phyloP scores from a whole-genome alignment of 2,329 filamentous ascomycete genomes.

The Fusarium coffeatum region DNA sequence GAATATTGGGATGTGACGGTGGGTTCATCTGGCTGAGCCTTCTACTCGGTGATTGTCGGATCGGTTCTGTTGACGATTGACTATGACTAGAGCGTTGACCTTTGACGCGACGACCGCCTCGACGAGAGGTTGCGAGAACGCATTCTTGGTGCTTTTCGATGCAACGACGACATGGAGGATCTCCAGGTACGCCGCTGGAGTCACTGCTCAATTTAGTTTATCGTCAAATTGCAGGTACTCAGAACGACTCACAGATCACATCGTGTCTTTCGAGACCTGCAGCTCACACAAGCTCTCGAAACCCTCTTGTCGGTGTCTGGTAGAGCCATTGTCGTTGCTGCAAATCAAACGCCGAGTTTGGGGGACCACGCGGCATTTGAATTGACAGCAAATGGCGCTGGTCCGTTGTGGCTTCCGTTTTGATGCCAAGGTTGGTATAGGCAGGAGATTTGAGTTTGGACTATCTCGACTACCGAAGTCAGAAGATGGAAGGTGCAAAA shows the following conservation, averaged over 20 bases:
- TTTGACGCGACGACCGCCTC: conserved; percentile 53
- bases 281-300: conserved; percentile 35
- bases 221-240: neutral
- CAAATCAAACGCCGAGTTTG: conserved; percentile 20
- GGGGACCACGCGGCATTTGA: conserved; percentile 20
- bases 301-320: conserved; percentile 32
- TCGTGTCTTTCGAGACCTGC: conserved; percentile 36
- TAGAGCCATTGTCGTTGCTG: conserved; percentile 6
- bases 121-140: conserved; percentile 54
- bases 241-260: conserved; percentile 31
- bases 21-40: conserved; percentile 2
- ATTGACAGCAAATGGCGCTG: neutral
- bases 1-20: neutral
- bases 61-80: neutral
- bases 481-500: neutral
- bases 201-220: conserved; percentile 37
- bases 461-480: neutral
- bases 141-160: conserved; percentile 54
- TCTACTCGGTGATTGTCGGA: neutral
- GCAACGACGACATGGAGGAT: conserved; percentile 54
- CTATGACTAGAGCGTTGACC: conserved; percentile 30
- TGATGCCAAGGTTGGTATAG: neutral
- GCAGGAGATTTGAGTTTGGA: neutral
- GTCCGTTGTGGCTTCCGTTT: neutral
- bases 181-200: conserved; percentile 50